Percentiles rank a stretch among this genome's conserved stretches.
Evolutionary conservation across 495 filamentous ascomycete species (phyloP).

Genomic region (Thozetella sp.): DNA sequence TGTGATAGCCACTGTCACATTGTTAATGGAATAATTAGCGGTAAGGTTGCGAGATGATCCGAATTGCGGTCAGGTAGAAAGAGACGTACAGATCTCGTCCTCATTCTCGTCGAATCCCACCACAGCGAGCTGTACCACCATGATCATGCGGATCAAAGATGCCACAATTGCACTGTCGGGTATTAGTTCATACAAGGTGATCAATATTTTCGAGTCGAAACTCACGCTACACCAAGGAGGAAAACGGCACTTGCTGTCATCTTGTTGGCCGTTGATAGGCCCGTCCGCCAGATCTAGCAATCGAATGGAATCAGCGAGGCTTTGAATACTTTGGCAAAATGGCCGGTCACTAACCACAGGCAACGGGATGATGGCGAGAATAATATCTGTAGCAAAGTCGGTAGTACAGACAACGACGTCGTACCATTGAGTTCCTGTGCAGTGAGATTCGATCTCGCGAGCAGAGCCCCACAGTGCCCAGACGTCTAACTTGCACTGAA

Average conservation of each 20-base stretch:
- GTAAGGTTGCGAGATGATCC: no score
- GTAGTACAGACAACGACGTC: constrained; percentile 16
- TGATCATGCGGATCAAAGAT: constrained; percentile 17
- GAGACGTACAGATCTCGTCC: constrained; percentile 19
- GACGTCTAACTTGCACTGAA: constrained; percentile 19
- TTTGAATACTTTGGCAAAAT: not conserved
- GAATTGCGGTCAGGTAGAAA: not conserved
- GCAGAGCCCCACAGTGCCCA: constrained; percentile 13
- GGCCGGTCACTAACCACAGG: constrained; percentile 18
- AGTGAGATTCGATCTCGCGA: constrained; percentile 12
- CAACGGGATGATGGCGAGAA: constrained; percentile 21
- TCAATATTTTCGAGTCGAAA: not conserved
- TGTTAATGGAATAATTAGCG: no score
- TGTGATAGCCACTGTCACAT: constrained; percentile 15
- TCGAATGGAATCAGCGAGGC: not conserved
- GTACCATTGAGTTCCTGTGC: constrained; percentile 8
- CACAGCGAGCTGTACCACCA: constrained; percentile 1
- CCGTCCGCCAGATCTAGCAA: constrained; percentile 23
- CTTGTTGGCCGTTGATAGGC: constrained; percentile 16
- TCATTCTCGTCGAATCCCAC: constrained; percentile 13
- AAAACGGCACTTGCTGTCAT: constrained; percentile 16
- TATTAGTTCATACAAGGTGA: not conserved
- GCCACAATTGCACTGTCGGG: constrained; percentile 18
- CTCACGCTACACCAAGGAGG: constrained; percentile 23
- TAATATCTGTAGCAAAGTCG: constrained; percentile 19